Evolutionary conservation across 2,329 filamentous ascomycete genomes (phyloP), one percentile per base, ranked within the genome.

Genomic region (Sarocladium kiliense): DNA sequence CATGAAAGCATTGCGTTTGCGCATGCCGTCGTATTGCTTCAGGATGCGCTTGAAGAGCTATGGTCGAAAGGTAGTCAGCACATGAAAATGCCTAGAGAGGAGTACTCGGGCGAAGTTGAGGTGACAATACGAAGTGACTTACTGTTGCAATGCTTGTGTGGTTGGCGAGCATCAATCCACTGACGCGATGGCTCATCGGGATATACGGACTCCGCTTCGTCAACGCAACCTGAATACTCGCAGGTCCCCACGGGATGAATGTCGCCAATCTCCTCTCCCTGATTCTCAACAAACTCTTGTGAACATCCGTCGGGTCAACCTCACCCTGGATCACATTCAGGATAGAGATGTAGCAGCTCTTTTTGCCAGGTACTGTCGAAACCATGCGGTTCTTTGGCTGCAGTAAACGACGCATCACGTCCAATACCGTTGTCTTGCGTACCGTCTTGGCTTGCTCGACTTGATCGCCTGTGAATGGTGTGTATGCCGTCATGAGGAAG

Each of bases 311-410:
- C 9, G 94, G 93, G 68, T 99, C 95, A 37, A 95, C 94, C 71
- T 99, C 94, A 65, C 94, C 94, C 77, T 97, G 94, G 64, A 99
- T 99, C 65, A 99, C 96, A 72, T 99, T 97, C 59, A 99, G 79
- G 63, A 99, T 97, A 49, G 91, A 96, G 67, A 99, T 97, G 76
- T 99, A 99, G 77, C 94, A 99, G 74, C 91, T 97, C 76, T 91
- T 95, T 77, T 97, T 97, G 65, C 88, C 89, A 1, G 93, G 92
- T 56, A 91, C 88, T 21, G 94, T 96, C 23, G 92, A 96, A 45
- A 99, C 94, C 94, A 99, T 99, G 68, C 95, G 87, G 73, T 99
- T 99, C 79, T 99, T 99, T 37, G 94, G 94, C 73, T 99, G 95
- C 57, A 99, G 77, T 23, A 99, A 77, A 57, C 94, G 83, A 56